Conservation (phyloP, 306 rosid genomes). For the Quercus dentata region DNA sequence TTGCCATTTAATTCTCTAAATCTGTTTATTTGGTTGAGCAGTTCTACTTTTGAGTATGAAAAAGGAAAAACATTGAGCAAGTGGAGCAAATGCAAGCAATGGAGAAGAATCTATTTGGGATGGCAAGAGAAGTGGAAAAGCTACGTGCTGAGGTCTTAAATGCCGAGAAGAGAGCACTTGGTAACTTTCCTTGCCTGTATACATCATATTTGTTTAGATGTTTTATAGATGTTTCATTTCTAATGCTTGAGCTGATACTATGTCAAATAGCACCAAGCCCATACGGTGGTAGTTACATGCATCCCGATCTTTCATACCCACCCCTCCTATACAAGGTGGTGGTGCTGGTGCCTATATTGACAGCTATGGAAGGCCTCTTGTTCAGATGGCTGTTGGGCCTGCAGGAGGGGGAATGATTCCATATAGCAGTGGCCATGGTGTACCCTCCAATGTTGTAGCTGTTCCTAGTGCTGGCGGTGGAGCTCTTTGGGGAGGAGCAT, state of each 20-base stretch:
- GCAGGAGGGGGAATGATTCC: constrained; percentile 36
- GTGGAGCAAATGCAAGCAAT: constrained; percentile 71
- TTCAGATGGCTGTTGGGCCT: constrained; percentile 36
- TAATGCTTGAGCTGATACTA: constrained; percentile 17
- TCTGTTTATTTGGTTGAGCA: constrained; percentile 30
- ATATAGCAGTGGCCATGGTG: constrained; percentile 40
- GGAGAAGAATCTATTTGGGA: constrained; percentile 69
- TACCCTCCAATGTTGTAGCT: constrained; percentile 17
- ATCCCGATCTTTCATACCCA: constrained; percentile 20
- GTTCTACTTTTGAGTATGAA: constrained; percentile 66
- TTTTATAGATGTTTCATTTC: constrained; percentile 18
- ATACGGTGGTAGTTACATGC: constrained; percentile 26
- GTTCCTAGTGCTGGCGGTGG: constrained; percentile 13
- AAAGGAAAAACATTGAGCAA: constrained; percentile 62
- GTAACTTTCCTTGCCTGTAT: constrained; percentile 42
- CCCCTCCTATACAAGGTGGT: constrained; percentile 30
- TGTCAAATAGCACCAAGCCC: constrained; percentile 42
- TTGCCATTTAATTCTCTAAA: constrained; percentile 18
- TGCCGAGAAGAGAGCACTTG: constrained; percentile 57
- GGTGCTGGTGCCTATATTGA: constrained; percentile 39
- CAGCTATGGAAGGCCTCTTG: constrained; percentile 47
- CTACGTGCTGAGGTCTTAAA: constrained; percentile 59
- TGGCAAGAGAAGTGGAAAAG: constrained; percentile 82
- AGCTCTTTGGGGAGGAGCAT: constrained; percentile 31
- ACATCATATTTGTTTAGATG: neutral